These are phyloP conservation scores for Rhododendron simsii DNA, from an alignment of 148 eudicot genomes.

Conservation along the genomic window DNA sequence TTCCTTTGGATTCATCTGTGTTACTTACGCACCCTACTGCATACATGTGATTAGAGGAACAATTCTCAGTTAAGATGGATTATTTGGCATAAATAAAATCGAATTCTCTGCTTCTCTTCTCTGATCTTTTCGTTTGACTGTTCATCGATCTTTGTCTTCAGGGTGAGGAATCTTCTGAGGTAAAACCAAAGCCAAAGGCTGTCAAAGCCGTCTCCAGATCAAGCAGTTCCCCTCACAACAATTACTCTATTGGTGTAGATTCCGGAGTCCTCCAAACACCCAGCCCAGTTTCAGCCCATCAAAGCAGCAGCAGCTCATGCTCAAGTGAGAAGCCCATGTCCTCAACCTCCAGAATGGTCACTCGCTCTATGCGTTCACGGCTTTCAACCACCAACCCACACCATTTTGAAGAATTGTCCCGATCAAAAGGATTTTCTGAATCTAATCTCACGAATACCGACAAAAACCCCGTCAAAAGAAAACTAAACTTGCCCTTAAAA, in stretches of 20 bases:
- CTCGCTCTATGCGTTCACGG: constrained; percentile 28
- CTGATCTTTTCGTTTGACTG: background rate
- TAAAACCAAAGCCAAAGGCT: constrained; percentile 3
- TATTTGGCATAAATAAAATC: background rate
- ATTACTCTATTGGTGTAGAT: constrained; percentile 4
- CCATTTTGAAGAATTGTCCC: background rate
- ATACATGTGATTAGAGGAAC: background rate
- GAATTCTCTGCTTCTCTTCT: background rate
- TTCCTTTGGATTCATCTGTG: background rate
- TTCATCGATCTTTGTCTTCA: constrained; percentile 11
- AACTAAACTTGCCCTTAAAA: constrained; percentile 16
- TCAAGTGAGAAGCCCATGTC: background rate
- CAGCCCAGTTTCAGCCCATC: constrained; percentile 36
- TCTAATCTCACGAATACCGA: background rate
- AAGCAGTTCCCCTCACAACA: background rate
- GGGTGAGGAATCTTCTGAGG: constrained; percentile 9
- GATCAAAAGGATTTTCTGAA: background rate
- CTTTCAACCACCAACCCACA: constrained; percentile 1
- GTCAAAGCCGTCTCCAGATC: background rate
- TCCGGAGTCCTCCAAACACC: constrained; percentile 14
- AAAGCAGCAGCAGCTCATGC: constrained; percentile 31
- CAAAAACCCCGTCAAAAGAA: background rate
- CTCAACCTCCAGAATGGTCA: background rate
- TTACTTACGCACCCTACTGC: background rate
- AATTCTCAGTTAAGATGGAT: background rate